Evolutionary conservation across 768 basidiomycete genomes (phyloP).

Genomic region (Lentinula lateritia): DNA sequence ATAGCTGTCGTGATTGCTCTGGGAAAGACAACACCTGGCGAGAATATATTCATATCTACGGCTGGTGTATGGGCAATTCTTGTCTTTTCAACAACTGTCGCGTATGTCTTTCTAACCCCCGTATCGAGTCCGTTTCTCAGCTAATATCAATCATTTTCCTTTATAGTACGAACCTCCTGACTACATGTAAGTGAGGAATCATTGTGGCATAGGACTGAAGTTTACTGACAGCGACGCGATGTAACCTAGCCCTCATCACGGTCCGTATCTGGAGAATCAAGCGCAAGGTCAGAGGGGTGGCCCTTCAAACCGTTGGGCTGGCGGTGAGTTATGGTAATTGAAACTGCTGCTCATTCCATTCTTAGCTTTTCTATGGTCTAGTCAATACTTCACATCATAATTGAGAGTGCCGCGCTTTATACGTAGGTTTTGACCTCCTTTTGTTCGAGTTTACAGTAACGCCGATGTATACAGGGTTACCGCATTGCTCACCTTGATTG

Average conservation of each 20-base stretch:
- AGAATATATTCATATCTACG: slow-evolving; percentile 1
- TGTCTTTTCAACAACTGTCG: slow-evolving; percentile 1
- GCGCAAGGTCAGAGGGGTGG: not conserved
- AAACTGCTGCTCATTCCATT: too few species aligned
- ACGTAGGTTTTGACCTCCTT: not conserved
- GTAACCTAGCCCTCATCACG: not conserved
- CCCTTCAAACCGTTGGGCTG: not conserved
- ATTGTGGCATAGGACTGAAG: not conserved
- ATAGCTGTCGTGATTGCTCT: not conserved
- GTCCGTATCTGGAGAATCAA: not conserved
- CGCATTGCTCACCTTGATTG: not conserved
- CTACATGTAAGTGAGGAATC: not conserved
- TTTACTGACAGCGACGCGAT: not conserved
- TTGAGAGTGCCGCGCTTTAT: slow-evolving; percentile 1
- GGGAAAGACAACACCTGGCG: not conserved
- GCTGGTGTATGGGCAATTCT: slow-evolving; percentile 1
- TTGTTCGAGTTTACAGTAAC: not conserved
- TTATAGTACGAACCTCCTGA: not conserved
- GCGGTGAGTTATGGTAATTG: not conserved
- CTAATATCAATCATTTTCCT: not conserved
- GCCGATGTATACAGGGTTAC: not conserved
- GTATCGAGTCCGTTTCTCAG: not conserved
- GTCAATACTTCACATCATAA: not conserved
- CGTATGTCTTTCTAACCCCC: not conserved
- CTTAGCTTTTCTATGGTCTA: not conserved